Conservation (phyloP, 2,329 filamentous ascomycete genomes). For the Grosmannia penicillata region DNA sequence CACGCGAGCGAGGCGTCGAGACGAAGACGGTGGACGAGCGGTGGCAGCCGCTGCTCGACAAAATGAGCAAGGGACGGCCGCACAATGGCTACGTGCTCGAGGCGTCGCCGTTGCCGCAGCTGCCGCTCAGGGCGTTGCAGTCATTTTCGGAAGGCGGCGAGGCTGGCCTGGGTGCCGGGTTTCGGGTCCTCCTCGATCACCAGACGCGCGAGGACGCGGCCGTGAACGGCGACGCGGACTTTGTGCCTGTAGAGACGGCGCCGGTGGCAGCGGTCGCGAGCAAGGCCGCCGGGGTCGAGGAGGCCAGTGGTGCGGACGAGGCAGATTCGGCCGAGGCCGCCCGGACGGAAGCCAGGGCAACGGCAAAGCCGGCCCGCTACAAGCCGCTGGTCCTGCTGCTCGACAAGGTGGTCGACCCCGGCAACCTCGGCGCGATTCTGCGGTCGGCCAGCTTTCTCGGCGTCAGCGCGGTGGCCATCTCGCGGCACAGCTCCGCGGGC, state of each 20-base stretch:
- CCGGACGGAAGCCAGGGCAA: no score
- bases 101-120: conserved; percentile 63
- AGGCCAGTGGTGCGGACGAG: no score
- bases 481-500: conserved; percentile 56
- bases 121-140: conserved; percentile 49
- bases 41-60: conserved; percentile 59
- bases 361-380: conserved; percentile 15
- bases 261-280: background rate
- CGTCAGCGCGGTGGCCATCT: conserved; percentile 67
- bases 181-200: conserved; percentile 43
- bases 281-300: no score
- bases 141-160: no score
- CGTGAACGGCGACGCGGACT: conserved; percentile 53
- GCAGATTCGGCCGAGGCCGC: no score
- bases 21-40: conserved; percentile 43
- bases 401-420: conserved; percentile 68
- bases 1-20: conserved; percentile 31
- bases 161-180: conserved; percentile 32
- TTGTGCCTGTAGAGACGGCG: conserved; percentile 19
- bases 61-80: conserved; percentile 66
- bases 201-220: conserved; percentile 61
- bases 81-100: conserved; percentile 88
- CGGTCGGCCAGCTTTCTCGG: conserved; percentile 86
- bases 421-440: conserved; percentile 80
- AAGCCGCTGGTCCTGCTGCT: conserved; percentile 61